Evolutionary conservation across 495 filamentous ascomycete genomes (phyloP).

Genomic region (Tuber magnatum): DNA sequence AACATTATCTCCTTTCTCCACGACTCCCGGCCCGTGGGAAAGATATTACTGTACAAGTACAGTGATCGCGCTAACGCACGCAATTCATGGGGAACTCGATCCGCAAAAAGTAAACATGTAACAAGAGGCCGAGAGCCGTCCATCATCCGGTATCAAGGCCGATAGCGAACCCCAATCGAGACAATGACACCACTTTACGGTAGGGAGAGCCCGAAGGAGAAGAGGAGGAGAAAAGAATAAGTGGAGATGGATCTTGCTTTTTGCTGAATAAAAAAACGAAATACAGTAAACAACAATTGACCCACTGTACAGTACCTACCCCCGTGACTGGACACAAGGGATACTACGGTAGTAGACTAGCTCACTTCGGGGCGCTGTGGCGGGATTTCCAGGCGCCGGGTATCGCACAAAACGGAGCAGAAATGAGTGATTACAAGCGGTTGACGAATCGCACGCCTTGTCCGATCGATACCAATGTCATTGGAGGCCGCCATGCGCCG

Average conservation of each 20-base stretch:
- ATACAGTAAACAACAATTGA: not conserved
- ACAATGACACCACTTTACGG: not conserved
- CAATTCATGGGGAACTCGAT: slow-evolving; percentile 4
- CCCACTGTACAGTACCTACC: not conserved
- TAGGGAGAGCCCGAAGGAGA: not conserved
- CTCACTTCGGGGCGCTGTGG: not conserved
- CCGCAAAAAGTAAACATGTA: not conserved
- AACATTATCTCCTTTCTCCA: not conserved
- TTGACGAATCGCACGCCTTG: not conserved
- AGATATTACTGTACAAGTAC: too few species aligned
- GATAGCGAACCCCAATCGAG: not conserved
- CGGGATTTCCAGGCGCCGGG: slow-evolving; percentile 1
- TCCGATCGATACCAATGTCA: not conserved
- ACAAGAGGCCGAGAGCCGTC: not conserved
- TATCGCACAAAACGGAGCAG: not conserved
- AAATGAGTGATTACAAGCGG: not conserved
- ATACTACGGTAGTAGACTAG: too few species aligned
- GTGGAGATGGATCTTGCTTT: not conserved
- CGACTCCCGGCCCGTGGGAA: not conserved
- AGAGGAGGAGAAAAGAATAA: not conserved
- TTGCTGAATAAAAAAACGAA: not conserved
- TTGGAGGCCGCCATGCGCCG: not conserved
- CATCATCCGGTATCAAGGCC: not conserved
- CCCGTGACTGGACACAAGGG: not conserved
- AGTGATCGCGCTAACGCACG: not conserved